Conservation (phyloP, 2,329 filamentous ascomycete species). For the Fusarium buharicum region DNA sequence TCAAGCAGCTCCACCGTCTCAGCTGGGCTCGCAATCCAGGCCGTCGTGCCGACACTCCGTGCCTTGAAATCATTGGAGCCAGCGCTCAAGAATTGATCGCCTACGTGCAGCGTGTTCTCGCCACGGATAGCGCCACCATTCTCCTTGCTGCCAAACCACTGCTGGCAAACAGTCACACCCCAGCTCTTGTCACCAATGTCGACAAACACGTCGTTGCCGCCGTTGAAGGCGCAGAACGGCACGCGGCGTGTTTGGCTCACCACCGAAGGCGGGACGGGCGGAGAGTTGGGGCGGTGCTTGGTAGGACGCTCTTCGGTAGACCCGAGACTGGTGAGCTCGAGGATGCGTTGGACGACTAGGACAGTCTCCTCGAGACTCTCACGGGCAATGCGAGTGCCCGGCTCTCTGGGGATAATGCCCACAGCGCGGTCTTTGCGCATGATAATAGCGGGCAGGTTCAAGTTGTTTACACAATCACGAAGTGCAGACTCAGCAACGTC, state of each 20-base stretch:
- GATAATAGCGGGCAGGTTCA: conserved; percentile 81
- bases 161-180: conserved; percentile 92
- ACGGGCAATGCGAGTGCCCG: conserved; percentile 76
- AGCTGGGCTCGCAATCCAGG: conserved; percentile 92
- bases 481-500: conserved; percentile 89
- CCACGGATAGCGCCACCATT: conserved; percentile 65
- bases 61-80: conserved; percentile 98
- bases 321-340: conserved; percentile 78
- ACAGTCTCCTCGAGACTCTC: conserved; percentile 97
- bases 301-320: conserved; percentile 45
- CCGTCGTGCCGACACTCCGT: conserved; percentile 88
- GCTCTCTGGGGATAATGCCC: conserved; percentile 75
- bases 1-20: conserved; percentile 93
- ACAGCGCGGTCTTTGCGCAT: conserved; percentile 90
- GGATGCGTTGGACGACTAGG: conserved; percentile 88
- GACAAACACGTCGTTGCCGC: conserved; percentile 96
- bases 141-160: conserved; percentile 75
- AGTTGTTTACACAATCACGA: conserved; percentile 79
- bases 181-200: conserved; percentile 98
- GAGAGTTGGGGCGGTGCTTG: conserved; percentile 35
- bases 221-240: conserved; percentile 98
- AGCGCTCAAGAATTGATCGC: conserved; percentile 95
- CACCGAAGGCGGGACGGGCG: conserved; percentile 29
- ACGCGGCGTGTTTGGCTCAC: conserved; percentile 55
- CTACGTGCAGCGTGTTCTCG: conserved; percentile 88